Base-by-base conservation (phyloP, 768 basidiomycete genomes). In the Suillus fuscotomentosus region DNA sequence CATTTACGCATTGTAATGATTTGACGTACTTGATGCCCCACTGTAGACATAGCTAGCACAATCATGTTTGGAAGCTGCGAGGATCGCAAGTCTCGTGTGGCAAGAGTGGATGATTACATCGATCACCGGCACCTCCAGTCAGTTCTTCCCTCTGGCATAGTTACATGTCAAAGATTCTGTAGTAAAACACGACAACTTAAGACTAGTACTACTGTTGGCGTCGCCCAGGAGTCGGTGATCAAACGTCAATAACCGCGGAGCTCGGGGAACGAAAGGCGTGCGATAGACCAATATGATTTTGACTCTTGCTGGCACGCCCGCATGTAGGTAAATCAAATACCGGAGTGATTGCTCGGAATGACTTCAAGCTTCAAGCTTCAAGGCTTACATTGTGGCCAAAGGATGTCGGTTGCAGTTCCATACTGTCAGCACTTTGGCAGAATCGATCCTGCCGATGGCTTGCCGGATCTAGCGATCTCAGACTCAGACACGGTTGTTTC, bases 1-100 rank as follows among this genome's bases (percentile, higher is more conserved):
- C 41, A 59, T 42, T 42, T 59, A 27, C 57, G 41, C 57, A 59
- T 54, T 54, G 36, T 36, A 54, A 54, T 31, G 41, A 42, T 41
- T 17, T 27, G 17, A 59, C 56, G 39, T 11, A 34, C 31, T 59
- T 27, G 39, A 59, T 42, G 57, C 17, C 27, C 17, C 5, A 24
- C 22, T 57, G 1, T 42, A 59, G 24, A 24, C 15, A 9, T 15
- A 38, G 38, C 8, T 24, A 45, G 22, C 10, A 42, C 11, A 13
- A 59, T 13, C 27, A 31, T 51, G 50, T 24, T 48, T 24, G 45
- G 45, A 50, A 47, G 45, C 4, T 53, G 51, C 50, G 27, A 27
- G 47, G 47, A 31, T 48, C 22, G 47, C 31, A 31, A 31, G 31
- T 31, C 47, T 27, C 15, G 17, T 17, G 27, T 51, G 24, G 27